phyloP scores from a whole-genome alignment of 176 grass and related monocot genomes.

The Raddia guianensis region DNA sequence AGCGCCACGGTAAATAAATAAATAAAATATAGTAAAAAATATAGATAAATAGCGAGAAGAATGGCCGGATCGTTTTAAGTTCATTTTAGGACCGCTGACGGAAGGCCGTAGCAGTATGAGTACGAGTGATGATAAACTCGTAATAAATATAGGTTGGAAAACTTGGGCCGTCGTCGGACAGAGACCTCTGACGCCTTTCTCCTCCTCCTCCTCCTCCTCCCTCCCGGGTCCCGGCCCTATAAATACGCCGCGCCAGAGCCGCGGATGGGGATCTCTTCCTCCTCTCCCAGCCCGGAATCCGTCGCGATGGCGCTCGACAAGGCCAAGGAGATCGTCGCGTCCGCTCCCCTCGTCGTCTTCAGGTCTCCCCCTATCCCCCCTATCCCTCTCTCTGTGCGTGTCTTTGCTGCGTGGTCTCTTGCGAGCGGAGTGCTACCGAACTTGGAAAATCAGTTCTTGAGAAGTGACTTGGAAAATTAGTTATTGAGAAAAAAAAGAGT shows the following conservation, averaged over 20 bases:
- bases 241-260: slow-evolving; percentile 2
- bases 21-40: too few species aligned
- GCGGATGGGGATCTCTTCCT: slow-evolving; percentile 49
- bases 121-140: neutral
- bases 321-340: slow-evolving; percentile 76
- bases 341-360: slow-evolving; percentile 73
- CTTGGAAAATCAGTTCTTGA: neutral
- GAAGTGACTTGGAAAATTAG: neutral
- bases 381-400: too few species aligned
- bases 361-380: slow-evolving; percentile 28
- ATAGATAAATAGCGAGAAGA: too few species aligned
- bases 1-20: too few species aligned
- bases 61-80: too few species aligned
- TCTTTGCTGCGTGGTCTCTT: too few species aligned
- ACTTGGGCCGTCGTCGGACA: neutral
- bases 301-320: slow-evolving; percentile 64
- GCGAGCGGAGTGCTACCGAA: neutral
- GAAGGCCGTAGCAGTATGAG: too few species aligned
- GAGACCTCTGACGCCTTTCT: neutral
- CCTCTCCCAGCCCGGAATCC: slow-evolving; percentile 38
- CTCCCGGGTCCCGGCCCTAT: neutral
- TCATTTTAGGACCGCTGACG: too few species aligned
- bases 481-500: neutral
- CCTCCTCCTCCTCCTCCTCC: neutral
- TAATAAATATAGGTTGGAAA: neutral